Evolutionary conservation across 345 rosid species (phyloP).

Genomic region (Trapa bicornis): DNA sequence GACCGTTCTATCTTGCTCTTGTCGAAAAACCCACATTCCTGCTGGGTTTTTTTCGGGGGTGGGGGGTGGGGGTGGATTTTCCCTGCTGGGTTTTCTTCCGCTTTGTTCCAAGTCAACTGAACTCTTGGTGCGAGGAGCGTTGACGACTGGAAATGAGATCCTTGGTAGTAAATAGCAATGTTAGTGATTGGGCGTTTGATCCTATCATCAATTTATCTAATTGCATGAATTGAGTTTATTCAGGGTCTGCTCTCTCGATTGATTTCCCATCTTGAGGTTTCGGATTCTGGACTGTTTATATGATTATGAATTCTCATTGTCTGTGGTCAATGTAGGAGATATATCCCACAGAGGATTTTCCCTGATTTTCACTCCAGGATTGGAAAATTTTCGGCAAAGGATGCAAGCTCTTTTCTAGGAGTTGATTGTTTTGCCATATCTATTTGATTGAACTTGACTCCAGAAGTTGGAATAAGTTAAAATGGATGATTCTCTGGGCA

Average conservation of each 20-base stretch:
- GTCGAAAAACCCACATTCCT: background rate
- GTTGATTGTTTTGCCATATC: background rate
- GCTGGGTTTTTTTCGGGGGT: background rate
- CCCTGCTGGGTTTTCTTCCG: background rate
- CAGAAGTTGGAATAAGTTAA: background rate
- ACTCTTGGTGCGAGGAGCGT: background rate
- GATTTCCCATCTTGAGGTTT: background rate
- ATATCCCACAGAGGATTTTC: background rate
- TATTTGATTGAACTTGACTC: background rate
- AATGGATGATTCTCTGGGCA: constrained; percentile 68
- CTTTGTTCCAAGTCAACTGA: background rate
- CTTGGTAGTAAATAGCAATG: background rate
- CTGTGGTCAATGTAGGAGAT: background rate
- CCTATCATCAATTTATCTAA: background rate
- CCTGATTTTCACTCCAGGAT: background rate
- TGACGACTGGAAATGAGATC: background rate
- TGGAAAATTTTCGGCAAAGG: background rate
- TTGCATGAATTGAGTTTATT: background rate
- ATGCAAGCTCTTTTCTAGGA: background rate
- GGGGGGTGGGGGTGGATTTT: background rate
- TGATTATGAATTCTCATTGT: background rate
- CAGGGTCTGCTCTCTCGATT: background rate
- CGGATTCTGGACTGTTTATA: background rate
- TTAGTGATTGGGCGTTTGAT: background rate
- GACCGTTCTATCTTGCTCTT: background rate